phyloP scores from a whole-genome alignment of 495 filamentous ascomycete species.

The Cladorrhinum samala region DNA sequence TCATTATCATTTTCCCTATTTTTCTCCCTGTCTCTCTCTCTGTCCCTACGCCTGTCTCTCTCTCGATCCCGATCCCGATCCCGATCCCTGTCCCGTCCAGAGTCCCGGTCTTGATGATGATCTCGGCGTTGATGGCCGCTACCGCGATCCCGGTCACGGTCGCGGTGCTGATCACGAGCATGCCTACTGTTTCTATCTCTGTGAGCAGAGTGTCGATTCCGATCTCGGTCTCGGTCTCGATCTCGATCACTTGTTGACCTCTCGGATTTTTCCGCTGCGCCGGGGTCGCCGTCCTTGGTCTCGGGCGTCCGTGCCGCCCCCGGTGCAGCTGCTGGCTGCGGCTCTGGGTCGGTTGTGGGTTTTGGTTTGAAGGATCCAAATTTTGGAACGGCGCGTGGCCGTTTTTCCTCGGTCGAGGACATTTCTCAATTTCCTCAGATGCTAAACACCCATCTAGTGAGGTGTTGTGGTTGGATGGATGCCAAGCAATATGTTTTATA shows the following conservation, averaged over 20 bases:
- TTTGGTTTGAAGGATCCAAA: conserved; percentile 65
- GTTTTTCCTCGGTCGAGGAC: conserved; percentile 27
- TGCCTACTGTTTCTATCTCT: neutral
- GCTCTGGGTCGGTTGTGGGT: conserved; percentile 13
- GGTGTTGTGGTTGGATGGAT: neutral
- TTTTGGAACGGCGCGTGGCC: conserved; percentile 46
- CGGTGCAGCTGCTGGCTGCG: neutral
- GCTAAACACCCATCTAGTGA: neutral
- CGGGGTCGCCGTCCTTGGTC: neutral
- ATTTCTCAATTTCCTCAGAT: conserved; percentile 10
- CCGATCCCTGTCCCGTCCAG: conserved; percentile 14
- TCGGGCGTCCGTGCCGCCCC: neutral
- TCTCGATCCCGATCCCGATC: conserved; percentile 1
- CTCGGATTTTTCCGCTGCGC: neutral
- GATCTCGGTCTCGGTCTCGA: neutral
- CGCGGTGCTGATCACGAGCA: neutral
- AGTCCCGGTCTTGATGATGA: neutral
- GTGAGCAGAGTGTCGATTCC: neutral
- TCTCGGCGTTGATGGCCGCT: neutral
- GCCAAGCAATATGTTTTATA: neutral
- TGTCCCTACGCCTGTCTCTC: neutral
- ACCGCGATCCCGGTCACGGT: neutral
- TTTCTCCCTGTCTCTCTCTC: neutral
- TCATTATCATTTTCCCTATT: neutral
- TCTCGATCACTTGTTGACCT: neutral